A percentile compares a stretch with the other conserved stretches of the same genome.
Evolutionary conservation across 805 yeast genomes (phyloP).

Genomic region (Cyberlindnera sargentensis): DNA sequence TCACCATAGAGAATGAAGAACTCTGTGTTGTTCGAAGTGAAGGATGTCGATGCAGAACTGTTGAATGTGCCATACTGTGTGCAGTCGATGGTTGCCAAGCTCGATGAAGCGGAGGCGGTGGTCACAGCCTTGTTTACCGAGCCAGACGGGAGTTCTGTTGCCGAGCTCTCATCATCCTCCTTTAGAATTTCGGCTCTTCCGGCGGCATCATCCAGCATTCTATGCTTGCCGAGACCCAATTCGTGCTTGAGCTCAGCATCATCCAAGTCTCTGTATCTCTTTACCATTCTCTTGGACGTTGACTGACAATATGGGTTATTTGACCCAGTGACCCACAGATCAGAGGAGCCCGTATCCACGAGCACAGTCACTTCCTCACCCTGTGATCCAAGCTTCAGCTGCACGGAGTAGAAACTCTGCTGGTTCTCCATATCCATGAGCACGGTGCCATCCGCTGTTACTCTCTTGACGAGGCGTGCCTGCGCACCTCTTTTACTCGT

Average conservation of each 20-base stretch:
- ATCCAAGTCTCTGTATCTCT: constrained; percentile 11
- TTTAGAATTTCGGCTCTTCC: background rate
- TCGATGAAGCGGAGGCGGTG: background rate
- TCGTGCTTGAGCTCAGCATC: constrained; percentile 1
- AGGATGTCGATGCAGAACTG: constrained; percentile 27
- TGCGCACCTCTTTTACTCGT: constrained; percentile 6
- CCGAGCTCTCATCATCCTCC: background rate
- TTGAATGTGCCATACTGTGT: constrained; percentile 33
- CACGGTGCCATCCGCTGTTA: constrained; percentile 22
- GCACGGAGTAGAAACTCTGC: constrained; percentile 38
- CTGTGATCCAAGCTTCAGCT: constrained; percentile 49
- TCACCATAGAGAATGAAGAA: constrained; percentile 48
- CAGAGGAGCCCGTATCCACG: constrained; percentile 75
- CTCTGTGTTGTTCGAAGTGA: constrained; percentile 25
- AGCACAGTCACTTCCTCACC: constrained; percentile 47
- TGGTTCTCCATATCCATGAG: constrained; percentile 32
- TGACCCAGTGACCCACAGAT: constrained; percentile 54
- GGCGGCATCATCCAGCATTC: constrained; percentile 2
- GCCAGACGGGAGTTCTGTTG: background rate
- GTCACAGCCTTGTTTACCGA: constrained; percentile 6
- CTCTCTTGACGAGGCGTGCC: constrained; percentile 8
- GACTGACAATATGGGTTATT: constrained; percentile 40
- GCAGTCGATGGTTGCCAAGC: constrained; percentile 30
- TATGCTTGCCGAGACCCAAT: constrained; percentile 1
- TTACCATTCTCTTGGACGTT: background rate